Conservation (phyloP, 495 filamentous ascomycete species). For the Penicillium dipodomyicola region DNA sequence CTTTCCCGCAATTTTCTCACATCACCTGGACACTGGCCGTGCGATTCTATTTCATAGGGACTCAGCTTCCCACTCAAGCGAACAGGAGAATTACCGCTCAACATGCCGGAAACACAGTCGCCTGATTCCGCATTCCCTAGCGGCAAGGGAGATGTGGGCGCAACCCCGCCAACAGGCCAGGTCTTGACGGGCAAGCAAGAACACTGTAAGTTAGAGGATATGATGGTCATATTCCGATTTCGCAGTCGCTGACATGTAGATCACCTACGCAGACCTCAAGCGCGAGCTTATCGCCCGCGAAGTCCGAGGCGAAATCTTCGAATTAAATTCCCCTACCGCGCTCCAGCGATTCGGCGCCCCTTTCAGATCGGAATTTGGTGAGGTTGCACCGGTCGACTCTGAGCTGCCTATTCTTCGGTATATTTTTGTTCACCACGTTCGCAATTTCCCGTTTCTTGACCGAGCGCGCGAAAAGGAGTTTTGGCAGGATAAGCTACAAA, state of each 20-base stretch:
- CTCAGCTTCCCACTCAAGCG: slow-evolving; percentile 1
- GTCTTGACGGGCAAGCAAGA: slow-evolving; percentile 94
- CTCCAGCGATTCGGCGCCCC: slow-evolving; percentile 93
- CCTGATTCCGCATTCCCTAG: slow-evolving; percentile 14
- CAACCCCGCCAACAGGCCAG: slow-evolving; percentile 43
- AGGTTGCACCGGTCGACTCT: slow-evolving; percentile 89
- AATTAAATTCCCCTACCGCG: slow-evolving; percentile 91
- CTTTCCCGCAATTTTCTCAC: neutral
- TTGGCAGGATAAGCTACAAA: slow-evolving; percentile 97
- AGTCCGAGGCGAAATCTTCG: slow-evolving; percentile 81
- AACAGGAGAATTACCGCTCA: neutral
- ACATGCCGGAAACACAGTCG: slow-evolving; percentile 3
- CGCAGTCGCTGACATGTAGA: neutral
- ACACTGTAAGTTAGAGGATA: slow-evolving; percentile 64
- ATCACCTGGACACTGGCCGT: neutral
- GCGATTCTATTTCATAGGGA: neutral
- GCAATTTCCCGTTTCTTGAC: slow-evolving; percentile 96
- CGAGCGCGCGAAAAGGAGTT: slow-evolving; percentile 97
- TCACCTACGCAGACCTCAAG: slow-evolving; percentile 72
- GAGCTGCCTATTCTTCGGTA: slow-evolving; percentile 92
- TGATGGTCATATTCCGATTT: neutral
- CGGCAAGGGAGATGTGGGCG: slow-evolving; percentile 7
- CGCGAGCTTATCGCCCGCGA: slow-evolving; percentile 90
- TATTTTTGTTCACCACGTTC: slow-evolving; percentile 96
- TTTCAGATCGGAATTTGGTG: slow-evolving; percentile 86